A percentile compares a stretch with the other conserved stretches of the same genome.
These are phyloP conservation scores for Lepidium didymum DNA, from an alignment of 345 rosid species.

Conservation along the genomic window DNA sequence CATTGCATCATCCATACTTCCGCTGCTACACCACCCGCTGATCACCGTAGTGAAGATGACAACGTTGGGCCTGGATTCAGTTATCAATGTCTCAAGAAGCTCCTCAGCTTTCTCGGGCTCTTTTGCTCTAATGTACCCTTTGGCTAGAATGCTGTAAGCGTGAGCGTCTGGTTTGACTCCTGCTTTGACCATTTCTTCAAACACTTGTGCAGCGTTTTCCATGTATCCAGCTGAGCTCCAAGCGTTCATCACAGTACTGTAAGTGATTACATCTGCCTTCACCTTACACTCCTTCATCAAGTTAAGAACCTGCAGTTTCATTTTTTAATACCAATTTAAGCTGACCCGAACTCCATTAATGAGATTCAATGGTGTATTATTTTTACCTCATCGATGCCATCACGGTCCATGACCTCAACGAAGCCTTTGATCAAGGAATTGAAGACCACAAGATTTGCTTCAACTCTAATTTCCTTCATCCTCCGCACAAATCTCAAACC, in stretches of 20 bases:
- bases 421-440: constrained; percentile 60
- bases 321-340: background rate
- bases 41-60: constrained; percentile 55
- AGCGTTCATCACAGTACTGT: constrained; percentile 61
- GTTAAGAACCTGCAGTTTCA: constrained; percentile 42
- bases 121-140: constrained; percentile 54
- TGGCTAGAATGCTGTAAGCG: constrained; percentile 55
- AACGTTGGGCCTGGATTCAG: constrained; percentile 39
- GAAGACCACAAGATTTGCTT: constrained; percentile 46
- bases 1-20: constrained; percentile 46
- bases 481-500: constrained; percentile 44
- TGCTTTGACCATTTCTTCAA: constrained; percentile 52
- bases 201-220: constrained; percentile 52
- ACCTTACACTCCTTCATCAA: constrained; percentile 50
- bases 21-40: constrained; percentile 56
- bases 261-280: constrained; percentile 58
- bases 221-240: constrained; percentile 72
- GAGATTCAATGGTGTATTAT: background rate
- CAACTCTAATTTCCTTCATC: constrained; percentile 45
- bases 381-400: constrained; percentile 54
- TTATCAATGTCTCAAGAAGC: constrained; percentile 34
- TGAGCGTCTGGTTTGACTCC: constrained; percentile 52
- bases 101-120: constrained; percentile 53
- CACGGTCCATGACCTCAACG: constrained; percentile 52
- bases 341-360: background rate